phyloP scores from a whole-genome alignment of 2,329 filamentous ascomycete species.

The Chalara sp. region DNA sequence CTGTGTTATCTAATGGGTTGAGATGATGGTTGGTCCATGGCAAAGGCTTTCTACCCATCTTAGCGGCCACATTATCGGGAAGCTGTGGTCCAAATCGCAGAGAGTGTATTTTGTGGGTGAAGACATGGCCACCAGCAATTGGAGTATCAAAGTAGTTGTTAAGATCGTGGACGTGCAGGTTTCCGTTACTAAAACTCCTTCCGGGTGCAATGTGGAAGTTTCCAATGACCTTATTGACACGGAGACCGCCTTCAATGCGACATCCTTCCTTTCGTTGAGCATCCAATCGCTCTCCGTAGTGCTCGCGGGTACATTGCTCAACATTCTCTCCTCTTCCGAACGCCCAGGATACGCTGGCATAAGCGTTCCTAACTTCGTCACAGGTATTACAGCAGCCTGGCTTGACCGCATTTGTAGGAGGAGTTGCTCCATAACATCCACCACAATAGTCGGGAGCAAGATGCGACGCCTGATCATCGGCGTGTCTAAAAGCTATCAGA shows the following conservation, averaged over 20 bases:
- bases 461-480: slow-evolving; percentile 65
- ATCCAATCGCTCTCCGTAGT: slow-evolving; percentile 84
- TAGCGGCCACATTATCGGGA: slow-evolving; percentile 61
- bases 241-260: slow-evolving; percentile 83
- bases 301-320: slow-evolving; percentile 91
- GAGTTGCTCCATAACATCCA: slow-evolving; percentile 77
- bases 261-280: slow-evolving; percentile 87
- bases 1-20: slow-evolving; percentile 80
- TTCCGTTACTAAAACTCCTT: slow-evolving; percentile 90
- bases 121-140: slow-evolving; percentile 68
- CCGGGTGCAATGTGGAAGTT: slow-evolving; percentile 98
- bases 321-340: slow-evolving; percentile 90
- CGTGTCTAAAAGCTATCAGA: slow-evolving; percentile 44
- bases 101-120: slow-evolving; percentile 81
- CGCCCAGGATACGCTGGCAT: slow-evolving; percentile 83
- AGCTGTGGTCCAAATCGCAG: slow-evolving; percentile 91
- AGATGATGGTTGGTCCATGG: slow-evolving; percentile 84
- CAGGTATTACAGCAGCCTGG: slow-evolving; percentile 95
- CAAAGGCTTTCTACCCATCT: slow-evolving; percentile 46
- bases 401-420: slow-evolving; percentile 67
- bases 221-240: slow-evolving; percentile 96
- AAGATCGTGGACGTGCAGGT: slow-evolving; percentile 95
- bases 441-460: slow-evolving; percentile 91
- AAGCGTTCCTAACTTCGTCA: slow-evolving; percentile 92
- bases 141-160: slow-evolving; percentile 85